Base-by-base conservation (phyloP, 331 rosid genomes). In the Malus hybrid region DNA sequence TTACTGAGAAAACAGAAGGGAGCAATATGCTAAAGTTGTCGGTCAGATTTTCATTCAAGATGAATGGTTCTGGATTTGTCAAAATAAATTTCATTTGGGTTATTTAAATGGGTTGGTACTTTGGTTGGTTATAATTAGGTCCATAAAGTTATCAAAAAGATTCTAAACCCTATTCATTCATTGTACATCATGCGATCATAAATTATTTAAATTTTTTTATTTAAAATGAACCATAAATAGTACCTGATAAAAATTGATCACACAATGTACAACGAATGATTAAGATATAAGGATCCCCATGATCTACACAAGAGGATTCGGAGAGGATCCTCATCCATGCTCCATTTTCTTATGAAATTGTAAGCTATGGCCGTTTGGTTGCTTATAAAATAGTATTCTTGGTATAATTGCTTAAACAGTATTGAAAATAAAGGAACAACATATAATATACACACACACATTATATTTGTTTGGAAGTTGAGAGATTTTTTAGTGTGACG, bases 1-100 rank as follows among this genome's bases (percentile, higher is more conserved):
- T 70, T 71, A 39, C 65, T 15, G 75, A 78, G 76, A 80, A 76
- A 66, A 48, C 67, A 31, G 71, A 31, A 34, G 27, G 48, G 42
- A 46, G 48, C 0, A 64, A 33, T 42, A 13, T 36, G 48, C 39
- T 11, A 32, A n/a, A 39, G 24, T 60, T 61, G 42, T 72, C 44
- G 73, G 14, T 52, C 46, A 31, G 29, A 29, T 48, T 69, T 68
- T 28, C 46, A 39, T 39, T 39, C 44, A 39, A 39, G 4, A 39
- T 39, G 12, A 39, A 2, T 2, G 46, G 46, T 39, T 39, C 46
- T 39, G 46, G 12, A 9, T 39, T 9, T 39, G 46, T 39, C 46
- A 39, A 39, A 39, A 39, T 39, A 39, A 39, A 39, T 39, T 39
- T 39, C 4, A 9, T 39, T 39, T 39, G 46, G 46, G 46, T 39